Percentiles rank a stretch among this genome's conserved stretches.
Conservation (phyloP, 768 basidiomycete genomes). For the Guyanaporus albipodus region DNA sequence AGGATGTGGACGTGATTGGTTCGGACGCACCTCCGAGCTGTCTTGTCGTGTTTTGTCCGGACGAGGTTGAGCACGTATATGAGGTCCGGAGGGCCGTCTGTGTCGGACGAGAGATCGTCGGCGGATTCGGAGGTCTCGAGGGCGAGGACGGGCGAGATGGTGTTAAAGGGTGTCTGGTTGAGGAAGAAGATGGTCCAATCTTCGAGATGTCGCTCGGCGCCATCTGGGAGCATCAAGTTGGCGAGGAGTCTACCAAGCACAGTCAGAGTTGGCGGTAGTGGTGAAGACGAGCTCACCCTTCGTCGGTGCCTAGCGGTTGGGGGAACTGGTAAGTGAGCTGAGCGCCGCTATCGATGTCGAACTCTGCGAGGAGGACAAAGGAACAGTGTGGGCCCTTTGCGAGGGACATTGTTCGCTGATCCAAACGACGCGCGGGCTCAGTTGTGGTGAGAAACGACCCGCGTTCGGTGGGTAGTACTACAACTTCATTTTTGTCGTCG, state of each 20-base stretch:
- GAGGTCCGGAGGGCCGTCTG: conserved; percentile 45
- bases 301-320: conserved; percentile 89
- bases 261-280: conserved; percentile 1
- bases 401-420: conserved; percentile 46
- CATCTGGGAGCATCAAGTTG: conserved; percentile 98
- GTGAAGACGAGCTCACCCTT: conserved; percentile 57
- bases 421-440: no score
- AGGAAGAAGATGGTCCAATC: conserved; percentile 99
- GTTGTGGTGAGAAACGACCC: neutral
- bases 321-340: conserved; percentile 96
- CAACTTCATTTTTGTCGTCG: conserved; percentile 9
- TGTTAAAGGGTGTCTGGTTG: conserved; percentile 89
- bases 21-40: conserved; percentile 59
- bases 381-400: conserved; percentile 76
- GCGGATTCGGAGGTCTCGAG: conserved; percentile 48
- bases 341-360: conserved; percentile 94
- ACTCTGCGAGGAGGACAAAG: conserved; percentile 96
- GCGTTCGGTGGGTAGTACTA: no score
- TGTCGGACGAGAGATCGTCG: conserved; percentile 24
- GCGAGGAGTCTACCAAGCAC: conserved; percentile 69
- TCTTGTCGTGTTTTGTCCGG: conserved; percentile 86
- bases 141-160: conserved; percentile 77
- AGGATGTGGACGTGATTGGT: neutral
- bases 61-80: conserved; percentile 90
- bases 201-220: conserved; percentile 89